Percentiles rank a stretch among this genome's conserved stretches.
Evolutionary conservation across 1,284 basidiomycete species (phyloP).

Genomic region (Cryptococcus depauperatus): DNA sequence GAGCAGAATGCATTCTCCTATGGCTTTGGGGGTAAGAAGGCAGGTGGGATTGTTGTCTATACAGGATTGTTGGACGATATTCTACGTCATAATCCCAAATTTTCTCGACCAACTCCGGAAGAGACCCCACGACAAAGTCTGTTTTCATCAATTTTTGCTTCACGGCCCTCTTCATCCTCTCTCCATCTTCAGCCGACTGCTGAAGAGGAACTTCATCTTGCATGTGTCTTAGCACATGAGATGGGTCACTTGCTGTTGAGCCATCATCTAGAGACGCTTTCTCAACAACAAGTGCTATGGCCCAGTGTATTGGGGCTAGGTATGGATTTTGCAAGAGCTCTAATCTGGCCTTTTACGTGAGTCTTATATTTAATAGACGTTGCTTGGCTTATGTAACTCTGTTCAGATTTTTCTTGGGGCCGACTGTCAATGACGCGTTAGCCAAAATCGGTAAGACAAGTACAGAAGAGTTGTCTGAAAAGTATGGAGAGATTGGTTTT

Average conservation of each 20-base stretch:
- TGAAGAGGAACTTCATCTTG: slow-evolving; percentile 72
- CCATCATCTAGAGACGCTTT: slow-evolving; percentile 81
- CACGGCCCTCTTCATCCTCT: slow-evolving; percentile 16
- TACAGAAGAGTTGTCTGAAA: slow-evolving; percentile 60
- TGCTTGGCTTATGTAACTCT: neutral
- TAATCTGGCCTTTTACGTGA: slow-evolving; percentile 71
- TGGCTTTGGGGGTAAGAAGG: slow-evolving; percentile 80
- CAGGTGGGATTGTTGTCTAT: slow-evolving; percentile 80
- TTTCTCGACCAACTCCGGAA: too few relatives aligned
- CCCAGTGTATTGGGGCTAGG: slow-evolving; percentile 68
- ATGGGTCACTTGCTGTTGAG: slow-evolving; percentile 75
- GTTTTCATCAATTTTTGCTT: slow-evolving; percentile 12
- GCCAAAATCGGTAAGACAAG: slow-evolving; percentile 68
- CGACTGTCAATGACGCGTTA: slow-evolving; percentile 82
- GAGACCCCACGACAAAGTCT: slow-evolving; percentile 24
- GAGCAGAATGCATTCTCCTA: slow-evolving; percentile 82
- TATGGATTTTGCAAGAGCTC: slow-evolving; percentile 63
- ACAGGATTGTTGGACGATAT: slow-evolving; percentile 79
- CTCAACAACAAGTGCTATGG: slow-evolving; percentile 68
- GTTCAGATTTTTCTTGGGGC: slow-evolving; percentile 64
- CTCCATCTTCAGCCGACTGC: slow-evolving; percentile 52
- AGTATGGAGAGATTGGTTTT: slow-evolving; percentile 52
- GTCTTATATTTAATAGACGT: slow-evolving; percentile 8
- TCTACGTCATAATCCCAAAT: slow-evolving; percentile 47
- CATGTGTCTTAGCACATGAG: slow-evolving; percentile 78